A percentile compares a stretch with the other conserved stretches of the same genome.
Conservation (phyloP, 352 stramenopile genomes). For the Peronospora tabacina region DNA sequence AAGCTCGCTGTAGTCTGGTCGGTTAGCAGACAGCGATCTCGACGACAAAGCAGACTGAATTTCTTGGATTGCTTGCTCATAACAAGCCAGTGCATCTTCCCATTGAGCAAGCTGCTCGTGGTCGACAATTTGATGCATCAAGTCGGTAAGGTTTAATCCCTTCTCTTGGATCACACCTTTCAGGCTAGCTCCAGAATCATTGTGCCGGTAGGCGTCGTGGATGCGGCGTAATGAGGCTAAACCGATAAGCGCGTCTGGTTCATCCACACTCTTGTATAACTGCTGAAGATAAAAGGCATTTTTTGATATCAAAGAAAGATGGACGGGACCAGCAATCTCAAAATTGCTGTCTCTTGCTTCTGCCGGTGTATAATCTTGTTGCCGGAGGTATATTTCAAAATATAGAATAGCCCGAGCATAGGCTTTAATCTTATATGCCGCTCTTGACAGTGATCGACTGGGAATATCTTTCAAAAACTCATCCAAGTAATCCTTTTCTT, state of each 20-base stretch:
- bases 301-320: slow-evolving; percentile 43
- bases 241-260: slow-evolving; percentile 54
- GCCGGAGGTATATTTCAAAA: slow-evolving; percentile 61
- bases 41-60: slow-evolving; percentile 45
- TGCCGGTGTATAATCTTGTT: slow-evolving; percentile 32
- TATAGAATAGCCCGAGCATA: slow-evolving; percentile 70
- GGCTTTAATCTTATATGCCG: slow-evolving; percentile 59
- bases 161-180: slow-evolving; percentile 26
- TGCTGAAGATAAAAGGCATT: slow-evolving; percentile 68
- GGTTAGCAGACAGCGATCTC: slow-evolving; percentile 17
- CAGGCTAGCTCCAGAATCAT: slow-evolving; percentile 18
- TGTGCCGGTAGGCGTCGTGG: slow-evolving; percentile 36
- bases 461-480: slow-evolving; percentile 73
- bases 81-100: slow-evolving; percentile 70
- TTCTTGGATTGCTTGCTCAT: slow-evolving; percentile 70
- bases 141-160: slow-evolving; percentile 45
- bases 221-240: slow-evolving; percentile 50
- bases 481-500: slow-evolving; percentile 71
- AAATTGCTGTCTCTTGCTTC: slow-evolving; percentile 16
- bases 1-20: slow-evolving; percentile 18
- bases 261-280: slow-evolving; percentile 71
- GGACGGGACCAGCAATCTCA: slow-evolving; percentile 27
- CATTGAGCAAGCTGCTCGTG: slow-evolving; percentile 64
- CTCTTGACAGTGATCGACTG: slow-evolving; percentile 54
- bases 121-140: slow-evolving; percentile 66